phyloP scores from a whole-genome alignment of 352 stramenopile genomes.

The Blastocystis sp. region DNA sequence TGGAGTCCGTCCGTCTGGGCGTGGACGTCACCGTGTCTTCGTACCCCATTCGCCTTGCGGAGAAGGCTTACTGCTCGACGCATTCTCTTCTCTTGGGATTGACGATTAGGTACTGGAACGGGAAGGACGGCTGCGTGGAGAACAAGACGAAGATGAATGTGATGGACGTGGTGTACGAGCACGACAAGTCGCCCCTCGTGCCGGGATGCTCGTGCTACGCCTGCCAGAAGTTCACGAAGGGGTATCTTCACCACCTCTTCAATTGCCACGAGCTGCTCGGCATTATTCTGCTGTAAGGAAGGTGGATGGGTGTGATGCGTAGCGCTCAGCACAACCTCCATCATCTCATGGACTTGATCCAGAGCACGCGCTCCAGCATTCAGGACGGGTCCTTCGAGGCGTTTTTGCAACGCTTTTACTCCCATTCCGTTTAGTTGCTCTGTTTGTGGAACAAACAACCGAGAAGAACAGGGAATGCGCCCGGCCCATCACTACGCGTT shows the following conservation, averaged over 20 bases:
- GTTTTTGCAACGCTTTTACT: background rate
- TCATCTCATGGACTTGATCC: constrained; percentile 56
- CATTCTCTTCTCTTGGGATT: background rate
- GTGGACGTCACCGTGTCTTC: constrained; percentile 55
- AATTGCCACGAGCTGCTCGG: constrained; percentile 65
- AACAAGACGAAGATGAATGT: constrained; percentile 62
- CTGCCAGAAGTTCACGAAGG: constrained; percentile 65
- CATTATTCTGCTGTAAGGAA: constrained; percentile 54
- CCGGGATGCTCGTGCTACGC: constrained; percentile 54
- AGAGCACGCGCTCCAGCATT: constrained; percentile 25
- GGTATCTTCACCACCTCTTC: constrained; percentile 68
- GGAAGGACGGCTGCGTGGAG: background rate
- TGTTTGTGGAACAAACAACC: background rate
- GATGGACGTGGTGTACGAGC: constrained; percentile 49
- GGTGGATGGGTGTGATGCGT: background rate
- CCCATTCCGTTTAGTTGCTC: background rate
- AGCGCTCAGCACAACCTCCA: constrained; percentile 65
- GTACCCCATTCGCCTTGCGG: constrained; percentile 36
- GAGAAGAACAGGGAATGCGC: background rate
- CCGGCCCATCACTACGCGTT: background rate
- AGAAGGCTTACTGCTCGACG: constrained; percentile 52
- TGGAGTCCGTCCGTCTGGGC: constrained; percentile 55
- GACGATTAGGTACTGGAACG: constrained; percentile 48
- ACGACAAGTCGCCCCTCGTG: constrained; percentile 46
- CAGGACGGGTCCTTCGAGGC: constrained; percentile 1